Conservation (phyloP, 305 asterid genomes). For the Fraxinus floribunda region DNA sequence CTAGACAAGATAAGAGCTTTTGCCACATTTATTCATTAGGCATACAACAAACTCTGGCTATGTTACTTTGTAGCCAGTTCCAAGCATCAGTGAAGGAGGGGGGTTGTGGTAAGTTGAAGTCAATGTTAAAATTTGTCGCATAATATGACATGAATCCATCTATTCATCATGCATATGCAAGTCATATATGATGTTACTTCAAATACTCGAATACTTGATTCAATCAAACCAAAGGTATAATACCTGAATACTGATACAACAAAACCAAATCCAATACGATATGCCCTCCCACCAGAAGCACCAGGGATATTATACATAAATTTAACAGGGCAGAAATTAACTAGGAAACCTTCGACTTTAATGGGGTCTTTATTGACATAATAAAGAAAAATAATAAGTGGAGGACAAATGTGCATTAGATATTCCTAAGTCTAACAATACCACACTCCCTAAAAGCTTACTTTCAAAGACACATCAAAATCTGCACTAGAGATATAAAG, state of each 20-base stretch:
- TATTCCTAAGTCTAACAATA: neutral
- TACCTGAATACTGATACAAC: neutral
- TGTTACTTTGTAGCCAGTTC: neutral
- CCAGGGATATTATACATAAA: neutral
- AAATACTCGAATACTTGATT: neutral
- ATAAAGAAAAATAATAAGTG: neutral
- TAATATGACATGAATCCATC: neutral
- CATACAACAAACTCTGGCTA: neutral
- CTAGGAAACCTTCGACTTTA: neutral
- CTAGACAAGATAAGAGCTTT: neutral
- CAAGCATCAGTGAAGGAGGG: neutral
- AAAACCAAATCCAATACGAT: neutral
- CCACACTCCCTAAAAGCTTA: neutral
- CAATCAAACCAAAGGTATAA: neutral
- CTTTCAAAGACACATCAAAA: neutral
- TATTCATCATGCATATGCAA: neutral
- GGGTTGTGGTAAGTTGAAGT: neutral
- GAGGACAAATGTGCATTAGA: neutral
- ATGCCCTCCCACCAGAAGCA: slow-evolving; percentile 1
- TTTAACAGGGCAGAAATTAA: neutral
- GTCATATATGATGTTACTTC: neutral
- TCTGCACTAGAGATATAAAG: neutral
- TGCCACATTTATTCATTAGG: neutral
- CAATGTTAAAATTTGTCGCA: neutral
- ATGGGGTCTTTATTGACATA: neutral